Evolutionary conservation across 2,329 filamentous ascomycete genomes (phyloP).

Genomic region (Fusarium nygamai): DNA sequence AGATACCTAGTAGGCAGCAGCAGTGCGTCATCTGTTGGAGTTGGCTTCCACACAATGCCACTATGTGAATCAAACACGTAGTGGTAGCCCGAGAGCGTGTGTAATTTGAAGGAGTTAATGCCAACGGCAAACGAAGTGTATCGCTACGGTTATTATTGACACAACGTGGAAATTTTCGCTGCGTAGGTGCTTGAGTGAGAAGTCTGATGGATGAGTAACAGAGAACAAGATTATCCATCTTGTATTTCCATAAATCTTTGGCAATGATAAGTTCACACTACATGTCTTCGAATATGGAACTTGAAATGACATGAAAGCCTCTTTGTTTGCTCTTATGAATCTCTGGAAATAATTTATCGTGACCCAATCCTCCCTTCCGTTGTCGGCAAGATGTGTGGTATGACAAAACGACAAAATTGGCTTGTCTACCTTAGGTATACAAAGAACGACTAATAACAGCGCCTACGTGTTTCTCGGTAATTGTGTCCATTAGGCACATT

Average conservation of each 20-base stretch:
- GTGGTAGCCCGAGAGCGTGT: too few relatives aligned
- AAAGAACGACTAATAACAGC: background rate
- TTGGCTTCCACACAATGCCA: background rate
- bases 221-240: background rate
- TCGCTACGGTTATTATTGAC: background rate
- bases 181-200: background rate
- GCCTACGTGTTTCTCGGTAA: background rate
- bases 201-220: background rate
- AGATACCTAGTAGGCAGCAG: conserved; percentile 15
- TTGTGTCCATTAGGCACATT: background rate
- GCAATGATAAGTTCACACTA: background rate
- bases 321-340: background rate
- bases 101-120: background rate
- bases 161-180: background rate
- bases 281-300: background rate
- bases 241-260: background rate
- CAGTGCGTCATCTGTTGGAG: conserved; percentile 19
- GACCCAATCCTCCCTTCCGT: background rate
- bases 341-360: background rate
- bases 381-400: background rate
- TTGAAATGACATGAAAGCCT: background rate
- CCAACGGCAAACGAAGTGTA: background rate
- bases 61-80: background rate
- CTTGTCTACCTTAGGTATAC: too few relatives aligned
- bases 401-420: background rate